Evolutionary conservation across 345 rosid genomes (phyloP), one percentile per base, ranked within the genome.

Genomic region (Anacardium occidentale): DNA sequence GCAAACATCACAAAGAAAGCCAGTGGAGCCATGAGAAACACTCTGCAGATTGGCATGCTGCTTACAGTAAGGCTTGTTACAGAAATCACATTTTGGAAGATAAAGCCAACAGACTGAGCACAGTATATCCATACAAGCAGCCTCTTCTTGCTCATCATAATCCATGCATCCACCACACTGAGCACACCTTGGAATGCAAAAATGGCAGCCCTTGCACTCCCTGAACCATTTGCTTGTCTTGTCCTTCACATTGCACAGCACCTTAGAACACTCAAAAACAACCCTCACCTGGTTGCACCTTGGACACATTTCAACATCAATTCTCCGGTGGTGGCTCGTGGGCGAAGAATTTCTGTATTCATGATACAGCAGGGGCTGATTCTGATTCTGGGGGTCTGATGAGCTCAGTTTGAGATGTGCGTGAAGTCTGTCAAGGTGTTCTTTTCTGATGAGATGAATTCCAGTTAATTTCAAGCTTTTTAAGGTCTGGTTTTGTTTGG

Each of bases 21-120:
- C 86, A n/a, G 70, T n/a, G 3, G 56, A 70, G 22, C 69, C 48
- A 1, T 54, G n/a, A 25, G 76, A 52, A 64, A 76, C 18, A n/a
- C 71, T 50, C 64, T 14, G 81, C 52, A 34, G 62, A 70, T 48
- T 21, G 1, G 37, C 29, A 53, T 94, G 94, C 13, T 4, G 77
- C 51, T 75, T 75, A 62, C 98, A 92, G 26, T 88, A 89, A 0
- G 97, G 94, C 73, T 79, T 83, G 72, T 92, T 90, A 55, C 98
- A 92, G 54, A 79, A 81, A 53, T 73, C 78, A 51, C 98, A 94
- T 76, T 92, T 92, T 0, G 92, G 86, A 48, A 92, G 89, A 54
- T 24, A 79, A 71, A 89, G 80, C 98, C 98, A 94, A 68, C 97
- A 92, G 4, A 71, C 73, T 52, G 75, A 78, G 76, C 98, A 92